A percentile compares a stretch with the other conserved stretches of the same genome.
These are phyloP conservation scores for Zygotorulaspora danielsina DNA, from an alignment of 805 yeast species.

Conservation along the genomic window DNA sequence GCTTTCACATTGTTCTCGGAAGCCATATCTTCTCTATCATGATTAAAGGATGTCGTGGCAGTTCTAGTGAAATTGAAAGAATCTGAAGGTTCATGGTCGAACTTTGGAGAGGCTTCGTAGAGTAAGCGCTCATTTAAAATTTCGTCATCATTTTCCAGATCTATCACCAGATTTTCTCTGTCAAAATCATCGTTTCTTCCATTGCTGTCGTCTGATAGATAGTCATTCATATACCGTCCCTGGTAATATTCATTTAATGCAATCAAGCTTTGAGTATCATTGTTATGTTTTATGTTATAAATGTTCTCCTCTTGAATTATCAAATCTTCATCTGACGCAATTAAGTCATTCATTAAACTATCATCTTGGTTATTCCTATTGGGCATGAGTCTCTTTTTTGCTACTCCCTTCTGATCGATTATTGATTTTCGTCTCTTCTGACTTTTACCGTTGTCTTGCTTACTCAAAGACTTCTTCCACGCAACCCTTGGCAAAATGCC, in stretches of 20 bases:
- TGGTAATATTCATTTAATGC: slow-evolving; percentile 16
- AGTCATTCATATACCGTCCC: slow-evolving; percentile 16
- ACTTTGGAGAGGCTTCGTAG: neutral
- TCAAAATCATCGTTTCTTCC: slow-evolving; percentile 1
- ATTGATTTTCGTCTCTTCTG: slow-evolving; percentile 5
- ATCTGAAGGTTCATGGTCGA: neutral
- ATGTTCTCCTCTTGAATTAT: slow-evolving; percentile 2
- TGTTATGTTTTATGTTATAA: neutral
- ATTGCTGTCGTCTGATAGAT: slow-evolving; percentile 10
- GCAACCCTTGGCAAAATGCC: slow-evolving; percentile 33
- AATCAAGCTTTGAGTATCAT: neutral
- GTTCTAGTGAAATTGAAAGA: neutral
- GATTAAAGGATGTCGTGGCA: slow-evolving; percentile 1
- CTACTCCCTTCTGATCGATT: slow-evolving; percentile 25
- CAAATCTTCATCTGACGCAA: slow-evolving; percentile 20
- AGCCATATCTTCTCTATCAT: neutral
- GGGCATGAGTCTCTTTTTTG: slow-evolving; percentile 16
- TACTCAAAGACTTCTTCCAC: slow-evolving; percentile 29
- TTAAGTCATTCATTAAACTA: slow-evolving; percentile 21
- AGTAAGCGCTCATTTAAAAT: neutral
- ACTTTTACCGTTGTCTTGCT: slow-evolving; percentile 1
- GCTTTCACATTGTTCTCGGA: neutral
- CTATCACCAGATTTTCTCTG: neutral
- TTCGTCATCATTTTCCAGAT: neutral
- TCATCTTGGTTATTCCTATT: slow-evolving; percentile 14